phyloP scores from a whole-genome alignment of 2,329 filamentous ascomycete species.

The Trichoderma simmonsii region DNA sequence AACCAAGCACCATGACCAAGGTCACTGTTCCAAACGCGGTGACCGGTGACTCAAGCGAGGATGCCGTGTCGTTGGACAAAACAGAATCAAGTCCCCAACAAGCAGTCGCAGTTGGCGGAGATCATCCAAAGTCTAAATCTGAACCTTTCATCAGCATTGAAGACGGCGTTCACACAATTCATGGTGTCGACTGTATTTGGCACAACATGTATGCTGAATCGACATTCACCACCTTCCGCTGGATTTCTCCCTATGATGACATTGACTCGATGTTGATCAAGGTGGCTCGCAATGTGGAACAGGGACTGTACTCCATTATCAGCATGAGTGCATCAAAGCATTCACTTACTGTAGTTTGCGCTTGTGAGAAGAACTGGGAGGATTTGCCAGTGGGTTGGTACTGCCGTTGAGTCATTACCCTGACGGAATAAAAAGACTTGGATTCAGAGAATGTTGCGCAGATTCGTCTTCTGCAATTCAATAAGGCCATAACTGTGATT shows the following conservation, averaged over 20 bases:
- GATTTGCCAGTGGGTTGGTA: conserved; percentile 14
- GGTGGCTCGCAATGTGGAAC: conserved; percentile 11
- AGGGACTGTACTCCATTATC: conserved; percentile 16
- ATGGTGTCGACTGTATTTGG: conserved; percentile 15
- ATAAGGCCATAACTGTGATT: background rate
- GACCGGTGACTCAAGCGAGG: background rate
- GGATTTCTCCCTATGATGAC: background rate
- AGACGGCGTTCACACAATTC: conserved; percentile 1
- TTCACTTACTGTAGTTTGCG: conserved; percentile 6
- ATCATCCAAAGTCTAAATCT: background rate
- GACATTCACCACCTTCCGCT: conserved; percentile 6
- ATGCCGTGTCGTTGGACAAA: no score
- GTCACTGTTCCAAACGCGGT: background rate
- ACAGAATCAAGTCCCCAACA: background rate
- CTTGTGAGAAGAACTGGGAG: conserved; percentile 11
- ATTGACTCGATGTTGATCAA: conserved; percentile 3
- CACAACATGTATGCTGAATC: conserved; percentile 16
- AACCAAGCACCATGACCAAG: background rate
- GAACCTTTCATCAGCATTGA: background rate
- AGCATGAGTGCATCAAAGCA: conserved; percentile 14
- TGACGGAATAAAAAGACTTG: background rate
- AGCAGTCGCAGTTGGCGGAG: background rate
- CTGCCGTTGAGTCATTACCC: background rate
- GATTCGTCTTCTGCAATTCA: background rate
- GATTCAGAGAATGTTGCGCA: background rate